Percentiles rank a stretch among this genome's conserved stretches.
phyloP scores from a whole-genome alignment of 2,329 filamentous ascomycete genomes.

The Diaporthe sp. region DNA sequence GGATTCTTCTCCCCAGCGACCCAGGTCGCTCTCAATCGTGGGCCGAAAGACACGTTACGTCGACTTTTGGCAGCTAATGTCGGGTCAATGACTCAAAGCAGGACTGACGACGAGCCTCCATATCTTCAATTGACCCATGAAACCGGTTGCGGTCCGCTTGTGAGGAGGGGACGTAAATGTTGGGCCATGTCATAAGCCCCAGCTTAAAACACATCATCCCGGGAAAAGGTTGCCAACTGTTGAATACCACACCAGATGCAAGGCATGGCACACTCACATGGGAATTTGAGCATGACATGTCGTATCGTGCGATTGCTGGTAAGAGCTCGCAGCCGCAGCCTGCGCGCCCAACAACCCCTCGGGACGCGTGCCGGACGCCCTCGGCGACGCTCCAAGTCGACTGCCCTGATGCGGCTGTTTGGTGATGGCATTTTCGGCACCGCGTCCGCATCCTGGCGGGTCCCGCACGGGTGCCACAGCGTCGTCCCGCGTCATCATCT shows the following conservation, averaged over 20 bases:
- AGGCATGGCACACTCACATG: background rate
- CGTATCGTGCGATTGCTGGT: background rate
- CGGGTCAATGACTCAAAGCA: slow-evolving; percentile 12
- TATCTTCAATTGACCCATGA: background rate
- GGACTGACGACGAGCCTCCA: background rate
- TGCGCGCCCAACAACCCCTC: background rate
- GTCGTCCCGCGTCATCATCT: background rate
- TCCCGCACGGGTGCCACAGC: background rate
- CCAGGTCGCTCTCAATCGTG: background rate
- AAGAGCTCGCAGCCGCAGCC: background rate
- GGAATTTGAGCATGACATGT: background rate
- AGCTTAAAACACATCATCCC: slow-evolving; percentile 12
- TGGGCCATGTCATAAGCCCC: slow-evolving; percentile 5
- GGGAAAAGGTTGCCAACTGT: background rate
- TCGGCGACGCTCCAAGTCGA: background rate
- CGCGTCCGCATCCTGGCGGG: background rate
- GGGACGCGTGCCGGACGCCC: background rate
- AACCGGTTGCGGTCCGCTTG: background rate
- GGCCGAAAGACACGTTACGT: slow-evolving; percentile 26
- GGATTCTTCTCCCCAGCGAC: background rate
- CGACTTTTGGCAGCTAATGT: background rate
- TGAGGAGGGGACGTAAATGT: background rate
- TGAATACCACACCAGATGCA: slow-evolving; percentile 11
- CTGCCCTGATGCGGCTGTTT: background rate
- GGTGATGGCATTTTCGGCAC: slow-evolving; percentile 2